Conservation (phyloP, 768 basidiomycete genomes). For the Lactarius quietus region DNA sequence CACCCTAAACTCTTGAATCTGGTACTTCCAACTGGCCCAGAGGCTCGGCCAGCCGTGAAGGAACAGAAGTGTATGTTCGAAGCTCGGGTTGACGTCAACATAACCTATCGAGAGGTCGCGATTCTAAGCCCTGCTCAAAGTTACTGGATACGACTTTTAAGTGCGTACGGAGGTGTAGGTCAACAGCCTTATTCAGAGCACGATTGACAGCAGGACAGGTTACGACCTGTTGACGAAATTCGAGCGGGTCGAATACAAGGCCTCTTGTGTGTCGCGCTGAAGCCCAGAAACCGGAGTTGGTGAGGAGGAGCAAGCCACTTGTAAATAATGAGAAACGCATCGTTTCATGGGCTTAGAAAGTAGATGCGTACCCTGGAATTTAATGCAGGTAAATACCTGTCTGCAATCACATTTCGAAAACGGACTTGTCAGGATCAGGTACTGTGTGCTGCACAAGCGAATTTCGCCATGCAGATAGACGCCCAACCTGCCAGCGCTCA, state of each 20-base stretch:
- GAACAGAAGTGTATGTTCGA: constrained; percentile 53
- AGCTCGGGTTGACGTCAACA: constrained; percentile 55
- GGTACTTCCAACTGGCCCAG: constrained; percentile 72
- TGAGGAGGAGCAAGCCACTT: background rate
- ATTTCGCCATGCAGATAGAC: background rate
- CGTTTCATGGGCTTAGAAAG: background rate
- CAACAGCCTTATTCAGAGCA: constrained; percentile 13
- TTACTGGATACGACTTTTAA: background rate
- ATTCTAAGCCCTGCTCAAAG: background rate
- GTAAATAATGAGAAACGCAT: constrained; percentile 11
- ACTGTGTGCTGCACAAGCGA: background rate
- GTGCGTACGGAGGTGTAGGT: constrained; percentile 19
- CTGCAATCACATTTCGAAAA: background rate
- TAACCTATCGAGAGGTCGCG: constrained; percentile 34
- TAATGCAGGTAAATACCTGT: background rate
- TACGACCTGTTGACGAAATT: constrained; percentile 7
- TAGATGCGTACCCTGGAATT: background rate
- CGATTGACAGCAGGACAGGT: constrained; percentile 22
- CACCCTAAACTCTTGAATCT: constrained; percentile 64
- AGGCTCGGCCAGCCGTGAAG: constrained; percentile 79
- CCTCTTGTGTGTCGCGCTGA: background rate
- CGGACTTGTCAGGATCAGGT: background rate
- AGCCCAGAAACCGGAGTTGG: background rate
- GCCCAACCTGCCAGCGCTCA: background rate
- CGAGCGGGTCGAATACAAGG: constrained; percentile 1